phyloP scores from a whole-genome alignment of 352 stramenopile genomes.

The Globisporangium carolinianum region DNA sequence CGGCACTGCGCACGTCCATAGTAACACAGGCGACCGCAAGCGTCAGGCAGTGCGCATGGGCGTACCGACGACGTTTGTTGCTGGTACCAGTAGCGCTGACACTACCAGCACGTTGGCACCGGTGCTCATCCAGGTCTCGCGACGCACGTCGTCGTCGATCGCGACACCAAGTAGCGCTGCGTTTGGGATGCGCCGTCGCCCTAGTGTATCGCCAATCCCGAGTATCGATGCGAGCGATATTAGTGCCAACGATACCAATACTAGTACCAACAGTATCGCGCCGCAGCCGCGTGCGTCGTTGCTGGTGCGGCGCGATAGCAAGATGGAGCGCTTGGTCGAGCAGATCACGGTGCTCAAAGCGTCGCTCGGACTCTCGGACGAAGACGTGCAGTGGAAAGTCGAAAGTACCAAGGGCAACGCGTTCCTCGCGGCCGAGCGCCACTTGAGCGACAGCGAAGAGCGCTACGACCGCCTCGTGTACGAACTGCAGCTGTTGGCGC shows the following conservation, averaged over 20 bases:
- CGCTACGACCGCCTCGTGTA: conserved; percentile 61
- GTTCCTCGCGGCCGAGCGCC: conserved; percentile 50
- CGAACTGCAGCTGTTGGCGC: conserved; percentile 47
- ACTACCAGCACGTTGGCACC: conserved; percentile 2
- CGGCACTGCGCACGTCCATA: background rate
- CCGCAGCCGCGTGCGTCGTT: conserved; percentile 18
- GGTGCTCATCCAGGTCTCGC: conserved; percentile 51
- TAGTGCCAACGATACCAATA: background rate
- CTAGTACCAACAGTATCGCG: background rate
- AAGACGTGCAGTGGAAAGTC: conserved; percentile 77
- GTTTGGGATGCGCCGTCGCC: conserved; percentile 29
- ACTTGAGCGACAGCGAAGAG: conserved; percentile 50
- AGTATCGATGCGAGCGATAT: background rate
- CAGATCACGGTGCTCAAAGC: conserved; percentile 73
- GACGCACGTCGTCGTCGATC: conserved; percentile 48
- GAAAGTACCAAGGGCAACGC: conserved; percentile 69
- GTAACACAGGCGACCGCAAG: conserved; percentile 4
- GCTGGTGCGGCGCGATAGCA: conserved; percentile 38
- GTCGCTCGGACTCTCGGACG: conserved; percentile 60
- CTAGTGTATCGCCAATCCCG: conserved; percentile 50
- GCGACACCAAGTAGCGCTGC: conserved; percentile 19
- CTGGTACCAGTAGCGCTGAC: background rate
- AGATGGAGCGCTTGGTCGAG: conserved; percentile 59
- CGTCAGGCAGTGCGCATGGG: conserved; percentile 6
- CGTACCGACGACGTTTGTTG: background rate